phyloP scores from a whole-genome alignment of 805 yeast species.

The Tetrapisispora iriomotensis region DNA sequence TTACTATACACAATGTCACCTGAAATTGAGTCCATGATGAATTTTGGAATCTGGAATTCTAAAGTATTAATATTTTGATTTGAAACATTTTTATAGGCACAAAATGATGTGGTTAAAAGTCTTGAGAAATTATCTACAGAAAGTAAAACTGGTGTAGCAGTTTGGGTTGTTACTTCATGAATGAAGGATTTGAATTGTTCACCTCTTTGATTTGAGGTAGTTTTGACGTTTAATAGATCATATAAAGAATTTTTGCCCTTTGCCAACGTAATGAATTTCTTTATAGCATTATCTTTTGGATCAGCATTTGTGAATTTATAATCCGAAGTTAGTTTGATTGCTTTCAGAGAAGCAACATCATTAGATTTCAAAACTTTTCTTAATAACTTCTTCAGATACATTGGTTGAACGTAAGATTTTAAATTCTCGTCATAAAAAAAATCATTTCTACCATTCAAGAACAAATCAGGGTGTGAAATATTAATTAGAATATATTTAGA shows the following conservation, averaged over 20 bases:
- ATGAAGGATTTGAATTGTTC: slow-evolving; percentile 45
- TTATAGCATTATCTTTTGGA: slow-evolving; percentile 22
- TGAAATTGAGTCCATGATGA: slow-evolving; percentile 42
- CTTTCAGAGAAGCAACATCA: slow-evolving; percentile 28
- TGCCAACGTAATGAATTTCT: slow-evolving; percentile 21
- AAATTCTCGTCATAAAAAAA: slow-evolving; percentile 44
- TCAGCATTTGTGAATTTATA: slow-evolving; percentile 28
- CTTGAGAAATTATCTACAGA: slow-evolving; percentile 70
- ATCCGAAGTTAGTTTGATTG: slow-evolving; percentile 29
- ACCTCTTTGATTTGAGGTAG: slow-evolving; percentile 32
- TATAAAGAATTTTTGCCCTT: slow-evolving; percentile 30
- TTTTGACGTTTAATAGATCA: slow-evolving; percentile 34
- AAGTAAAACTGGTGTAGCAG: slow-evolving; percentile 46
- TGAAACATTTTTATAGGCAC: slow-evolving; percentile 51
- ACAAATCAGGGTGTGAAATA: slow-evolving; percentile 47
- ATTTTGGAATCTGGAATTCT: slow-evolving; percentile 54
- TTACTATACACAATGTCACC: slow-evolving; percentile 41
- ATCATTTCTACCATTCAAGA: slow-evolving; percentile 68
- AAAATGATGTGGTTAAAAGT: slow-evolving; percentile 41
- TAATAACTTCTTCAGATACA: slow-evolving; percentile 55
- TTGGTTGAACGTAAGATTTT: slow-evolving; percentile 61
- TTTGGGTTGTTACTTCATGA: slow-evolving; percentile 45
- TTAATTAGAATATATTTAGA: slow-evolving; percentile 57
- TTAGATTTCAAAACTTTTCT: slow-evolving; percentile 43
- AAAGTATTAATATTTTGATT: slow-evolving; percentile 48